Evolutionary conservation across 306 rosid genomes (phyloP), one percentile per base, ranked within the genome.

Genomic region (Rosa rugosa): DNA sequence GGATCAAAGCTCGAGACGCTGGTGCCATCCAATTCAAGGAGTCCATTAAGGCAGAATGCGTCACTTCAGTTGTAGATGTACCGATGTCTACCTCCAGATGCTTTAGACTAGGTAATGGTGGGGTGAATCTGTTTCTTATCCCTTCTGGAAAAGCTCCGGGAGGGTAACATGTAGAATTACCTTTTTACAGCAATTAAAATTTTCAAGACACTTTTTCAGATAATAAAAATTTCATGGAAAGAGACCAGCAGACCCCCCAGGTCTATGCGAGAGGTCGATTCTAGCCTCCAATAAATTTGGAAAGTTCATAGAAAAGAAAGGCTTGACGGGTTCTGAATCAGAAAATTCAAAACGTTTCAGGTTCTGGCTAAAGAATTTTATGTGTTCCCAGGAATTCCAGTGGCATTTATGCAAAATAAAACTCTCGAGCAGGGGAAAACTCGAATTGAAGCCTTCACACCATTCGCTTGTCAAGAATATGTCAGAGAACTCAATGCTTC

Each of bases 371-470:
- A 8, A 53, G 59, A 53, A 5, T 18, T 53, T 16, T 2, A 53
- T 17, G n/a, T 17, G 9, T 0, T 53, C 22, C 22, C 8, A 18
- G 22, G 18, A 53, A 18, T 53, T 10, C 59, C 59, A 17, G 59
- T 5, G 23, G 59, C 59, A 53, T 53, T 53, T 8, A 53, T 5
- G 22, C 36, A 77, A 14, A 1, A 13, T 38, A 41, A 81, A 41
- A 62, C 40, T 46, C 73, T 76, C 77, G 8, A 81, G 74, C 3
- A 25, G 50, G 25, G 81, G 77, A 17, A 8, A 81, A 27, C 46
- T 22, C 20, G 11, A 25, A 62, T 36, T 38, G 11, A 46, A 72
- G 63, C 51, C 60, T 17, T 41, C 47, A 69, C 77, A 60, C 73
- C 64, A 57, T n/a, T 8, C 64, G 5, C 2, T 22, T 57, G 9